Percentiles rank a stretch among this genome's conserved stretches.
Conservation (phyloP, 768 basidiomycete species). For the Tricholoma sp. region DNA sequence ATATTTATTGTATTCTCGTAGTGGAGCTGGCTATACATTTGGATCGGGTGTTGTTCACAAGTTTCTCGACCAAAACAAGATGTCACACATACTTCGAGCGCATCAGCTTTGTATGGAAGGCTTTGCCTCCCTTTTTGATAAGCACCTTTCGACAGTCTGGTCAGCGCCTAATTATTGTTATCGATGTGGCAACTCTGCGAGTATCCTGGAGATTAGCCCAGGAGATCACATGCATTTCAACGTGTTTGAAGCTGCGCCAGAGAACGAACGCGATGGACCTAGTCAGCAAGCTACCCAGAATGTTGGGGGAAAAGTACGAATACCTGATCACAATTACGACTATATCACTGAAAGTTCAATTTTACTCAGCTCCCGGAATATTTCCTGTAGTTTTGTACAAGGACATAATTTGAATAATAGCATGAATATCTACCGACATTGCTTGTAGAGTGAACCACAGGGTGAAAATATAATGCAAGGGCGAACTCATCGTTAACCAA, state of each 20-base stretch:
- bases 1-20: constrained; percentile 30
- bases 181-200: constrained; percentile 95
- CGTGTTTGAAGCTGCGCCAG: constrained; percentile 97
- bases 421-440: neutral
- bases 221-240: constrained; percentile 89
- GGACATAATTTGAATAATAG: neutral
- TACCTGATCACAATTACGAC: constrained; percentile 8
- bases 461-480: neutral
- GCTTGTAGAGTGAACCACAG: neutral
- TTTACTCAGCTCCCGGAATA: constrained; percentile 68
- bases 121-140: constrained; percentile 94
- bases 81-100: constrained; percentile 96
- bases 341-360: constrained; percentile 4
- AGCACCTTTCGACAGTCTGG: constrained; percentile 96
- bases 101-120: constrained; percentile 99
- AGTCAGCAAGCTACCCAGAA: constrained; percentile 71
- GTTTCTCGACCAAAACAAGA: constrained; percentile 91
- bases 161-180: constrained; percentile 99
- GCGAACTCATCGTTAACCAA: neutral
- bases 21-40: constrained; percentile 98
- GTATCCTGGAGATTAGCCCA: constrained; percentile 93
- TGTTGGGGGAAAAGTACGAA: constrained; percentile 62
- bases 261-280: constrained; percentile 93
- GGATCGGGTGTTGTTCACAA: constrained; percentile 97
- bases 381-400: constrained; percentile 43